Evolutionary conservation across 129 eudicot genomes (phyloP).

Genomic region (Scalesia atractyloides): DNA sequence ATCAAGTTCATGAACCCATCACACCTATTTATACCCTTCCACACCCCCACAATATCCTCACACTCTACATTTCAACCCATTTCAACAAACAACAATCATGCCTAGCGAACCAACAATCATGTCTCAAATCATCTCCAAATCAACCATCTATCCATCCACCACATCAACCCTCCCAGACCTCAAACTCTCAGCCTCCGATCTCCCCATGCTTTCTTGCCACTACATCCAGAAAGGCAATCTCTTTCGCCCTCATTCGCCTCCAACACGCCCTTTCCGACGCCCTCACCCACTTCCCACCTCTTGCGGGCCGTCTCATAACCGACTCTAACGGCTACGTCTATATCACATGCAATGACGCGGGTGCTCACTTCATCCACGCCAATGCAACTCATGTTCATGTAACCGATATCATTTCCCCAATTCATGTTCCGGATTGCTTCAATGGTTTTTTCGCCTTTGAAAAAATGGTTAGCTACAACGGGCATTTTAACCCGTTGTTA

Average conservation of each 20-base stretch:
- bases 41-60: slow-evolving; percentile 17
- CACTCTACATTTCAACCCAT: neutral
- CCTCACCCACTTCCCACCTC: slow-evolving; percentile 67
- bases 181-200: slow-evolving; percentile 73
- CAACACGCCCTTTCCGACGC: slow-evolving; percentile 44
- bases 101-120: slow-evolving; percentile 35
- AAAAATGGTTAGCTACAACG: slow-evolving; percentile 57
- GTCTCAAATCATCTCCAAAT: slow-evolving; percentile 42
- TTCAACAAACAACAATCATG: slow-evolving; percentile 27
- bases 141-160: slow-evolving; percentile 45
- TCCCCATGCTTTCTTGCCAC: slow-evolving; percentile 88
- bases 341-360: slow-evolving; percentile 73
- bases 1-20: slow-evolving; percentile 35
- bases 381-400: slow-evolving; percentile 39
- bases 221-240: slow-evolving; percentile 84
- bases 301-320: slow-evolving; percentile 74
- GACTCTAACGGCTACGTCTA: slow-evolving; percentile 62
- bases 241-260: slow-evolving; percentile 48
- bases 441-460: slow-evolving; percentile 60
- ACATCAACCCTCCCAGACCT: slow-evolving; percentile 45
- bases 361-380: slow-evolving; percentile 70
- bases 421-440: slow-evolving; percentile 51
- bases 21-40: slow-evolving; percentile 35
- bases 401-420: slow-evolving; percentile 43
- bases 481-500: slow-evolving; percentile 62